Evolutionary conservation across 2,329 filamentous ascomycete species (phyloP).

Genomic region (Epichloe uncinata): DNA sequence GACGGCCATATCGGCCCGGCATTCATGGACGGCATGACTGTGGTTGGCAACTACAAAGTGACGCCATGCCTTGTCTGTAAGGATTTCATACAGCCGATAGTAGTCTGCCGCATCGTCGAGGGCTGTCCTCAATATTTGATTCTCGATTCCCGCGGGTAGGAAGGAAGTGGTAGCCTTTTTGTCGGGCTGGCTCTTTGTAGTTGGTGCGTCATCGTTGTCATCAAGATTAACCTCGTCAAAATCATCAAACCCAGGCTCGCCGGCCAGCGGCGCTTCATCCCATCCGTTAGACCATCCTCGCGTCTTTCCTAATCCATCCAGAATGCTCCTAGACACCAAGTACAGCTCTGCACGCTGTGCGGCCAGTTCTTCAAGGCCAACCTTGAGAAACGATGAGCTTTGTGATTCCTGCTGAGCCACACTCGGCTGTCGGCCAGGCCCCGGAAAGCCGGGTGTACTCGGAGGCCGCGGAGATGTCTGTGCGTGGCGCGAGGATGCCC

Average conservation of each 20-base stretch:
- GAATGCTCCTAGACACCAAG: constrained; percentile 62
- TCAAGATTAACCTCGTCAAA: constrained; percentile 47
- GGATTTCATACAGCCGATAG: constrained; percentile 53
- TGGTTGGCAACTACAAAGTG: constrained; percentile 74
- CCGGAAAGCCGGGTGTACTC: constrained; percentile 41
- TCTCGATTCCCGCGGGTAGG: constrained; percentile 22
- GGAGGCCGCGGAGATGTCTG: constrained; percentile 24
- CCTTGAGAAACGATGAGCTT: constrained; percentile 39
- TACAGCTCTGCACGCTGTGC: constrained; percentile 73
- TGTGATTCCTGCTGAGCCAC: constrained; percentile 25
- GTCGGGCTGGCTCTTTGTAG: constrained; percentile 3
- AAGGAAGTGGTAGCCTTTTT: constrained; percentile 2
- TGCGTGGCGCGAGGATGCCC: constrained; percentile 47
- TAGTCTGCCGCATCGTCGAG: constrained; percentile 50
- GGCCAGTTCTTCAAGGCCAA: constrained; percentile 68
- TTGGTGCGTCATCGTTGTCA: constrained; percentile 23
- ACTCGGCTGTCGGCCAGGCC: constrained; percentile 27
- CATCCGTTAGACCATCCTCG: constrained; percentile 68
- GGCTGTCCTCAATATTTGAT: constrained; percentile 45
- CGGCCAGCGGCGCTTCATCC: constrained; percentile 43
- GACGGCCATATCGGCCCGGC: constrained; percentile 73
- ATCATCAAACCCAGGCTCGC: constrained; percentile 28
- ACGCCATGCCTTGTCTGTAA: constrained; percentile 75
- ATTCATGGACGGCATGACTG: constrained; percentile 60
- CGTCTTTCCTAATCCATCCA: constrained; percentile 60